Evolutionary conservation across 805 yeast species (phyloP), one percentile per base, ranked within the genome.

Genomic region (Monosporozyma aquatica): DNA sequence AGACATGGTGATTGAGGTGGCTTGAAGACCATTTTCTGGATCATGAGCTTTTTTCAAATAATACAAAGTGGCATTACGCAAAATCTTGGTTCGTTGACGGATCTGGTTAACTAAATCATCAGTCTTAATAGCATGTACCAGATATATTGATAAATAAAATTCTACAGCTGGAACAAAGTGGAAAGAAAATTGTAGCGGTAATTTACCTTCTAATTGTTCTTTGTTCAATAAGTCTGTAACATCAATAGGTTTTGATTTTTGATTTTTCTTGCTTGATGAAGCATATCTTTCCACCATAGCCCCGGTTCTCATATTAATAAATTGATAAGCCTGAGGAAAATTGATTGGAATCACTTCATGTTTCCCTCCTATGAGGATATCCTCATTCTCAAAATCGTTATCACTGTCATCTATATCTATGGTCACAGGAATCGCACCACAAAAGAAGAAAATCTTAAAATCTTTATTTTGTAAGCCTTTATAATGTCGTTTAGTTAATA

Each of bases 21-120:
- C 80, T 8, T 76, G 70, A 3, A 86, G 59, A 42, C 82, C 90
- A 41, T 84, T 95, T 42, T 72, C 72, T 32, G 69, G 66, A 40
- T 65, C 61, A 38, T 59, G 38, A 6, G 56, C 50, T 24, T 51
- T 50, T 39, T 58, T 56, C 25, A 86, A 70, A 27, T 74, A 69
- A 18, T 62, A 59, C 18, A 74, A 53, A 0, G 86, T 80, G 7
- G 75, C 59, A 5, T 68, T 66, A 41, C 65, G 69, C 2, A 74
- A 61, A 11, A 87, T 76, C 50, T 72, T 80, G 0, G 78, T 75
- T 14, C 23, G 41, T 21, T 38, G 7, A 17, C 22, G 18, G 11
- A 32, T 18, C 5, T 17, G 17, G 5, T 5, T 18, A 8, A 32
- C 35, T 15, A 32, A 15, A 32, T 32, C 35, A 9, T 32, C 35